Percentiles rank a stretch among this genome's conserved stretches.
These are phyloP conservation scores for Nannizziopsis barbatae DNA, from an alignment of 2,329 filamentous ascomycete species.

Conservation along the genomic window DNA sequence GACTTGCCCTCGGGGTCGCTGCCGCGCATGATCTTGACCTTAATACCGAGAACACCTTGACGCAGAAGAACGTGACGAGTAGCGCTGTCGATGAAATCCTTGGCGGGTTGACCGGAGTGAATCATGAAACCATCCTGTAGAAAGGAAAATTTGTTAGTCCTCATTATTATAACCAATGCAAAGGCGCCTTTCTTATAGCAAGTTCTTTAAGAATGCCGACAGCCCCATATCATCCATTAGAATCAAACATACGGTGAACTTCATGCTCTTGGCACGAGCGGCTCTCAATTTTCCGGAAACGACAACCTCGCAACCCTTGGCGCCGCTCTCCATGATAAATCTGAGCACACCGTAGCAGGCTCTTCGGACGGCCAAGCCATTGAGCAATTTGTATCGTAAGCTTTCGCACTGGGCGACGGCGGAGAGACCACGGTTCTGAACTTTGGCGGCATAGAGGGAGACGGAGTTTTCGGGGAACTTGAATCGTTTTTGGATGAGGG, in stretches of 20 bases:
- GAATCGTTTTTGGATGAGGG: constrained; percentile 99
- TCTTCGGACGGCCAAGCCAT: constrained; percentile 95
- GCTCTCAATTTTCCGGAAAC: constrained; percentile 98
- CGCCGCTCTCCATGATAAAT: constrained; percentile 99
- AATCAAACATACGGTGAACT: constrained; percentile 75
- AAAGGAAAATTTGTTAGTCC: constrained; percentile 1
- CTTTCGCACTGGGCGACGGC: constrained; percentile 99
- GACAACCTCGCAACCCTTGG: constrained; percentile 99
- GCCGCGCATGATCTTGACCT: constrained; percentile 99
- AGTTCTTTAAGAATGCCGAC: background rate
- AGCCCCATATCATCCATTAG: background rate
- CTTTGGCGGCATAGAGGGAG: constrained; percentile 99
- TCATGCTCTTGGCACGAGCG: constrained; percentile 99
- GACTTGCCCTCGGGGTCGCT: constrained; percentile 99
- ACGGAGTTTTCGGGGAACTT: constrained; percentile 99
- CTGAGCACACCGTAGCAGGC: constrained; percentile 99
- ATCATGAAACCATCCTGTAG: constrained; percentile 97
- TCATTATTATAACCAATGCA: too few species aligned
- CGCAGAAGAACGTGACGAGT: constrained; percentile 99
- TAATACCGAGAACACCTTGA: constrained; percentile 99
- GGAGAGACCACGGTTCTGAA: constrained; percentile 99
- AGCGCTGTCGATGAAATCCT: constrained; percentile 98
- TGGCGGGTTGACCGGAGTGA: constrained; percentile 98
- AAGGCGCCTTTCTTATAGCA: background rate
- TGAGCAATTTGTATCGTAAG: constrained; percentile 99